phyloP scores from a whole-genome alignment of 2,329 filamentous ascomycete species.

The Diplodia sapinea region DNA sequence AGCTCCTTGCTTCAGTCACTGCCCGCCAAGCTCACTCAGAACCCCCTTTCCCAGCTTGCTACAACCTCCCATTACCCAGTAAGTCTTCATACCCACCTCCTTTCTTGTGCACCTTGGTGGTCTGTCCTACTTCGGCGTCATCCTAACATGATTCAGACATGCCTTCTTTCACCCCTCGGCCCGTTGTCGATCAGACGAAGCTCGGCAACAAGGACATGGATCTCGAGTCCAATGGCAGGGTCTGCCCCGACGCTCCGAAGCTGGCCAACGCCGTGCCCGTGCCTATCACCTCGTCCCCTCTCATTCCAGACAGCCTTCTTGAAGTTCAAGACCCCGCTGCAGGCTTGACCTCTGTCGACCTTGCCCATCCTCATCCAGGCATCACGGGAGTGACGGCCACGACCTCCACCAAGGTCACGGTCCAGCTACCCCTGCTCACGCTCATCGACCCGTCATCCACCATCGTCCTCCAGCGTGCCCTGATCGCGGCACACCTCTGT shows the following conservation, averaged over 20 bases:
- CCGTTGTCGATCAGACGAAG: neutral
- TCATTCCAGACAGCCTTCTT: no score
- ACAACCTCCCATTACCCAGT: neutral
- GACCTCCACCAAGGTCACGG: conserved; percentile 35
- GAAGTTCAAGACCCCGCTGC: neutral
- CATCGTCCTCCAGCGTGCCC: neutral
- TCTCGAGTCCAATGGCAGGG: neutral
- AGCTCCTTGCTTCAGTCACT: no score
- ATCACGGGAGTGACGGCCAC: neutral
- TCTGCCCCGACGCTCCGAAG: neutral
- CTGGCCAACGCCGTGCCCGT: neutral
- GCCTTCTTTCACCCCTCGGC: neutral
- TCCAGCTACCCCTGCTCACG: conserved; percentile 28
- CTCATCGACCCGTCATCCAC: conserved; percentile 25
- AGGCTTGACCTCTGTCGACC: neutral
- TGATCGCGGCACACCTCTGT: conserved; percentile 21
- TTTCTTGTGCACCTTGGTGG: neutral
- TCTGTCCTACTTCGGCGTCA: no score
- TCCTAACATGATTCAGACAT: neutral
- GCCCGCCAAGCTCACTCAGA: no score
- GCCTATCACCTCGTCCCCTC: no score
- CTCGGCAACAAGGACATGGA: neutral
- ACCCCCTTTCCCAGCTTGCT: no score
- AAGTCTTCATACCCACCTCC: neutral
- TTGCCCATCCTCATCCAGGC: neutral